Conservation (phyloP, 2,329 filamentous ascomycete genomes). For the Trichoderma koningiopsis region DNA sequence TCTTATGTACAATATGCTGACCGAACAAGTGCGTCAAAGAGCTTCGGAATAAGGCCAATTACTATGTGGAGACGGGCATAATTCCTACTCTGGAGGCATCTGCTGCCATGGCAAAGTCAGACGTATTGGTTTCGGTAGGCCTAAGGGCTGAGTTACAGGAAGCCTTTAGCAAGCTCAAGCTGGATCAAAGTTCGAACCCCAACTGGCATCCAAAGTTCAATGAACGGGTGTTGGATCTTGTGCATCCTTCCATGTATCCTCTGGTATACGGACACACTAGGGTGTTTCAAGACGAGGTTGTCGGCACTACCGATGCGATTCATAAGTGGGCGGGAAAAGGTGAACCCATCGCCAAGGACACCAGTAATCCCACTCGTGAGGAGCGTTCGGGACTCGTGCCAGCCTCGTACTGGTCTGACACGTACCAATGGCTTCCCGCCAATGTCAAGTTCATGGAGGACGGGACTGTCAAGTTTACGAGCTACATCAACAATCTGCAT, state of each 20-base stretch:
- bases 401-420: slow-evolving; percentile 32
- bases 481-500: slow-evolving; percentile 50
- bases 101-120: not conserved
- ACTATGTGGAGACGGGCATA: not conserved
- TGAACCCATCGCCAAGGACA: not conserved
- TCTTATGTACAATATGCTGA: not conserved
- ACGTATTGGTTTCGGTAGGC: not conserved
- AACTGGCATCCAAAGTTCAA: not conserved
- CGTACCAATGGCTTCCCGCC: slow-evolving; percentile 28
- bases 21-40: not conserved
- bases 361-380: not conserved
- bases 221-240: slow-evolving; percentile 44
- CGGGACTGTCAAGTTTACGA: slow-evolving; percentile 39
- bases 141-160: not conserved
- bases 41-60: not conserved
- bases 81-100: not conserved
- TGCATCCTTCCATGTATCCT: slow-evolving; percentile 43
- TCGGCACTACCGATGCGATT: slow-evolving; percentile 34
- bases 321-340: slow-evolving; percentile 35
- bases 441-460: slow-evolving; percentile 44
- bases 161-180: not conserved
- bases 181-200: not conserved
- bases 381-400: not conserved
- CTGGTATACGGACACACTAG: slow-evolving; percentile 22
- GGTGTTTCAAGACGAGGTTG: slow-evolving; percentile 24